Evolutionary conservation across 345 rosid genomes (phyloP).

Genomic region (Diplotaxis tenuifolia): DNA sequence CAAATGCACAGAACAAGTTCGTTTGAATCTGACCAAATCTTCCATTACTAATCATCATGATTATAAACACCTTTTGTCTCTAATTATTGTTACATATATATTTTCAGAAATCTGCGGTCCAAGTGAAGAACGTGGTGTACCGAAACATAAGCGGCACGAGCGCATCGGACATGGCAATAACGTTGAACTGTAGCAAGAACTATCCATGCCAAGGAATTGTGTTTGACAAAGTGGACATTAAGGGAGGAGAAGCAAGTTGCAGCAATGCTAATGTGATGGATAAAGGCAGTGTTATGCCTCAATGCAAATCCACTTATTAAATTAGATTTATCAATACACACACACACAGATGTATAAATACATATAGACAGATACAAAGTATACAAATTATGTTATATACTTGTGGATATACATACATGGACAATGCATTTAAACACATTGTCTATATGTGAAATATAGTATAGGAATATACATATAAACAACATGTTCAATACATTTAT

Average conservation of each 20-base stretch:
- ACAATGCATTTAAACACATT: not conserved
- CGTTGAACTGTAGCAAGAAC: conserved; percentile 58
- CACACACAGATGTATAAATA: not conserved
- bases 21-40: not conserved
- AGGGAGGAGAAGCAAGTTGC: conserved; percentile 50
- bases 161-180: conserved; percentile 60
- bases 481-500: not conserved
- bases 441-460: not conserved
- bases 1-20: conserved; percentile 62
- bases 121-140: conserved; percentile 67
- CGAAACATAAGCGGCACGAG: conserved; percentile 70
- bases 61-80: not conserved
- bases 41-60: not conserved
- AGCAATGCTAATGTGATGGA: conserved; percentile 46
- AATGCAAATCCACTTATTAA: conserved; percentile 36
- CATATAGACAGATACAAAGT: not conserved
- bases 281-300: conserved; percentile 52
- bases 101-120: conserved; percentile 66
- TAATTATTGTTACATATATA: not conserved
- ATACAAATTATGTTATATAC: not conserved
- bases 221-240: conserved; percentile 48
- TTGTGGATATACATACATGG: conserved; percentile 18
- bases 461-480: conserved; percentile 18
- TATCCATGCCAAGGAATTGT: conserved; percentile 65
- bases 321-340: not conserved